These are phyloP conservation scores for Xylariaceae sp. DNA, from an alignment of 2,329 filamentous ascomycete genomes.

Conservation along the genomic window DNA sequence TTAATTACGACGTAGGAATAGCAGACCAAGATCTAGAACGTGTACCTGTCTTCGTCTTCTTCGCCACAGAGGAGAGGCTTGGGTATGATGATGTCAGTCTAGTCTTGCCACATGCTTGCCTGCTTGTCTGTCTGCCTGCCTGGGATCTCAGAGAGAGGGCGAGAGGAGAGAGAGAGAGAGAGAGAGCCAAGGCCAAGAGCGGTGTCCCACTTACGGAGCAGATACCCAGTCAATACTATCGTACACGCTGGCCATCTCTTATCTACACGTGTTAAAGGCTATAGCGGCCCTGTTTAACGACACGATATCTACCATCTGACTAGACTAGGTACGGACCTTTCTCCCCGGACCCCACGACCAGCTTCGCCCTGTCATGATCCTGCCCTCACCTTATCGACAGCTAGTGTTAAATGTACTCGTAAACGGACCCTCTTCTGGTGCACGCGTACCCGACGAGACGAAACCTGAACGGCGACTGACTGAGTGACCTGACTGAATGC, in stretches of 20 bases:
- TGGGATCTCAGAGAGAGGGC: too few species aligned
- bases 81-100: conserved; percentile 9
- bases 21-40: conserved; percentile 4
- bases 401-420: background rate
- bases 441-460: background rate
- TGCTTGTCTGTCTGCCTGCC: background rate
- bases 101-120: background rate
- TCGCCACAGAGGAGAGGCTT: background rate
- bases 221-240: too few species aligned
- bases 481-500: background rate
- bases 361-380: too few species aligned
- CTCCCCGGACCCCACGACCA: too few species aligned
- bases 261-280: too few species aligned
- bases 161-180: too few species aligned
- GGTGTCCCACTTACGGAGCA: too few species aligned
- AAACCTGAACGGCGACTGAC: background rate
- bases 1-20: background rate
- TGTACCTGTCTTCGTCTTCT: background rate
- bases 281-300: too few species aligned
- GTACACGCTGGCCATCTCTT: too few species aligned
- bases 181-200: too few species aligned
- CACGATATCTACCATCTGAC: too few species aligned
- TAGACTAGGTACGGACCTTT: too few species aligned
- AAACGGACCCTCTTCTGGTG: background rate
- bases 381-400: background rate